These are phyloP conservation scores for Gaultheria prostrata DNA, from an alignment of 148 eudicot species.

Conservation along the genomic window DNA sequence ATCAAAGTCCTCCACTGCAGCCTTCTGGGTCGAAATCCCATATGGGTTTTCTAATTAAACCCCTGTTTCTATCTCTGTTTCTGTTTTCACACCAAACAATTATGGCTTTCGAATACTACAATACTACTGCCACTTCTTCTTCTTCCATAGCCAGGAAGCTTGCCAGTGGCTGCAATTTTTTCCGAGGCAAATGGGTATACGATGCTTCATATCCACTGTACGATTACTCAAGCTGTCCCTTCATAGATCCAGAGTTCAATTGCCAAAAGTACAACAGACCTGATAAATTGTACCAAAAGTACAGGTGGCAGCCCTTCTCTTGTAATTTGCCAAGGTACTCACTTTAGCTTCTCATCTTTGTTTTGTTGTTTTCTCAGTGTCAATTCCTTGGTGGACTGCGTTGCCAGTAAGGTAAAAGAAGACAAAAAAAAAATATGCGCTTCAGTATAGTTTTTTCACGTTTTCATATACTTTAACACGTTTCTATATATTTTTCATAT, in stretches of 20 bases:
- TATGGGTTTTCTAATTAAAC: constrained; percentile 31
- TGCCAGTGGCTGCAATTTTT: constrained; percentile 46
- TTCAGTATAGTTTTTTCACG: too few species aligned
- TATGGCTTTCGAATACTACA: constrained; percentile 19
- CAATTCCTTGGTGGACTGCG: too few species aligned
- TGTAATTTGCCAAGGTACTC: constrained; percentile 74
- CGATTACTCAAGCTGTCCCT: constrained; percentile 65
- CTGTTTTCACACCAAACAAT: constrained; percentile 17
- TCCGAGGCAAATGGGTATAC: constrained; percentile 81
- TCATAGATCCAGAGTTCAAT: constrained; percentile 64
- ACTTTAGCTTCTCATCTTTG: background rate
- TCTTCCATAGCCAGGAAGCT: constrained; percentile 24
- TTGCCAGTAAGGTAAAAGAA: too few species aligned
- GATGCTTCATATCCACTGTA: constrained; percentile 80
- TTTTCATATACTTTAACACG: too few species aligned
- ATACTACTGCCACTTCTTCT: background rate
- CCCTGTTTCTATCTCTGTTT: constrained; percentile 36
- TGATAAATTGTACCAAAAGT: constrained; percentile 63
- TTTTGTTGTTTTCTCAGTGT: background rate
- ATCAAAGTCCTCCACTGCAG: background rate
- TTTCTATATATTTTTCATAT: too few species aligned
- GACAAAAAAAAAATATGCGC: too few species aligned
- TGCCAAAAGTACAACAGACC: constrained; percentile 74
- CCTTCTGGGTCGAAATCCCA: constrained; percentile 17
- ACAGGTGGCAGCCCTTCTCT: constrained; percentile 76